These are phyloP conservation scores for Sphenostylis stenocarpa DNA, from an alignment of 306 rosid species.

Conservation along the genomic window DNA sequence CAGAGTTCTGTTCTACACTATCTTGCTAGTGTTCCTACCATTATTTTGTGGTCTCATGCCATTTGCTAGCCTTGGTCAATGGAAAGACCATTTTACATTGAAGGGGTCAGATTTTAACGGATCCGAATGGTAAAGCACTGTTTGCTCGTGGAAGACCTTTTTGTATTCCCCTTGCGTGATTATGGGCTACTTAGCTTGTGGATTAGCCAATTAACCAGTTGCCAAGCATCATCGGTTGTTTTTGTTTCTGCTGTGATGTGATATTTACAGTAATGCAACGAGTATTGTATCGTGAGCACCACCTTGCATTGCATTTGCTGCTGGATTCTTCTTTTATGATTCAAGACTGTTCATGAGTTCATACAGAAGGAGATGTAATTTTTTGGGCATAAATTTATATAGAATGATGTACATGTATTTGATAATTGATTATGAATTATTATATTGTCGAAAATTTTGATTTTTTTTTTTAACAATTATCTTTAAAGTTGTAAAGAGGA, in stretches of 20 bases:
- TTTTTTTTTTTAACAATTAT: background rate
- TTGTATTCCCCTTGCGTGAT: background rate
- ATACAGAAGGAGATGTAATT: background rate
- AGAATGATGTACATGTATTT: background rate
- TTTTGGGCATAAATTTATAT: background rate
- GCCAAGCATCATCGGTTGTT: background rate
- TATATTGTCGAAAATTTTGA: background rate
- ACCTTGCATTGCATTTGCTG: background rate
- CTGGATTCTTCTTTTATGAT: background rate
- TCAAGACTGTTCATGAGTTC: background rate
- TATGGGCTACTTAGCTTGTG: conserved; percentile 1
- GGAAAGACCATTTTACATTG: conserved; percentile 64
- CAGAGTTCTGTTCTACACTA: conserved; percentile 43
- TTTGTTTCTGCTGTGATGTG: conserved; percentile 1
- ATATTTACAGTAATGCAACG: conserved; percentile 6
- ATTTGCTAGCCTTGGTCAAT: conserved; percentile 69
- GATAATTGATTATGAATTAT: background rate
- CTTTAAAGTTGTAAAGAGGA: background rate
- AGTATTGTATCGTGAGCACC: background rate
- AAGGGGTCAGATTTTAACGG: conserved; percentile 20
- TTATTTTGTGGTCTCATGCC: conserved; percentile 76
- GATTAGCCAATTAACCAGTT: conserved; percentile 9
- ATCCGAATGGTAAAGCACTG: conserved; percentile 15
- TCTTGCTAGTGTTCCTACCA: conserved; percentile 59
- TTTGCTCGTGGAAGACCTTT: conserved; percentile 6